Percentiles rank a stretch among this genome's conserved stretches.
phyloP scores from a whole-genome alignment of 257 asterid genomes.

The Gynochthodes officinalis region DNA sequence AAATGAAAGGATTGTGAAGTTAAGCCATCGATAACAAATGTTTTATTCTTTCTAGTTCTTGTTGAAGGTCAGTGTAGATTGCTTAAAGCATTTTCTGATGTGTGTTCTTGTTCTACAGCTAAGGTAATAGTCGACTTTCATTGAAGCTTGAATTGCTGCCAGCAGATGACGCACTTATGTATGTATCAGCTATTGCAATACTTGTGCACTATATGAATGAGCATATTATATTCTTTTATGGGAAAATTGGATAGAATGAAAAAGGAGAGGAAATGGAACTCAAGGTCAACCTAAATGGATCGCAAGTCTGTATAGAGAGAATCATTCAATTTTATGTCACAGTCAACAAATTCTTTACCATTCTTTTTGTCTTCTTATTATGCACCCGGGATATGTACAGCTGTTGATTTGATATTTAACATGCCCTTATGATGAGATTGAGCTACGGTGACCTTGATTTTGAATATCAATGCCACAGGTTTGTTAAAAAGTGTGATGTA shows the following conservation, averaged over 20 bases:
- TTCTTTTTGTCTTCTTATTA: neutral
- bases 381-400: conserved; percentile 2
- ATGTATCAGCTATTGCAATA: neutral
- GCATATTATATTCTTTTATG: neutral
- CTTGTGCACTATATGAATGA: neutral
- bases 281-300: neutral
- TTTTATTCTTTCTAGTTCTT: neutral
- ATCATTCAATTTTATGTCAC: neutral
- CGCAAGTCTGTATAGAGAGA: neutral
- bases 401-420: conserved; percentile 1
- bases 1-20: neutral
- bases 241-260: neutral
- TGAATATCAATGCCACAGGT: neutral
- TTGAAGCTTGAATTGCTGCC: neutral
- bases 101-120: neutral
- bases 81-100: neutral
- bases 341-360: neutral
- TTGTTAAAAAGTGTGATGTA: neutral
- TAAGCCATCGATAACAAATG: neutral
- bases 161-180: neutral
- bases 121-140: neutral
- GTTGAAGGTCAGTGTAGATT: neutral
- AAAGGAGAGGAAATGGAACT: neutral
- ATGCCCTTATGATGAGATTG: conserved; percentile 1
- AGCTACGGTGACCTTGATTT: neutral